A percentile compares a stretch with the other conserved stretches of the same genome.
phyloP scores from a whole-genome alignment of 2,329 filamentous ascomycete genomes.

The Fusarium fracticaudum region DNA sequence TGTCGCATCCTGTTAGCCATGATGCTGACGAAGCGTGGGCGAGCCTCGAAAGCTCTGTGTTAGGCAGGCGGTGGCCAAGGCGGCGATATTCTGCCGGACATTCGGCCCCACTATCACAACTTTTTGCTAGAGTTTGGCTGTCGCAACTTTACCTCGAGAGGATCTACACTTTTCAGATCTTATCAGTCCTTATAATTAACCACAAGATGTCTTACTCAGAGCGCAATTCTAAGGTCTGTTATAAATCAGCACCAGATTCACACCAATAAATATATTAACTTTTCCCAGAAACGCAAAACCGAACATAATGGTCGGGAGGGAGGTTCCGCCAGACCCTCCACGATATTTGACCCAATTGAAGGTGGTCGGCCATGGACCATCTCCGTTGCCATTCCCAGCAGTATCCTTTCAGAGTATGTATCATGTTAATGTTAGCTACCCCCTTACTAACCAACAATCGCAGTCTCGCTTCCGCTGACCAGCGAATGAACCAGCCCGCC shows the following conservation, averaged over 20 bases:
- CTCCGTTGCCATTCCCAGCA: constrained; percentile 81
- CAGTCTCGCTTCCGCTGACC: constrained; percentile 77
- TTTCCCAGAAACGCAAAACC: constrained; percentile 60
- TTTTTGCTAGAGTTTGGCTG: constrained; percentile 26
- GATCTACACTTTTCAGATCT: not conserved
- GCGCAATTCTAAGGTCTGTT: constrained; percentile 46
- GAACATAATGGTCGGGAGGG: constrained; percentile 50
- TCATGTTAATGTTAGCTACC: no score
- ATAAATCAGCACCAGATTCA: not conserved
- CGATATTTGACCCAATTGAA: constrained; percentile 71
- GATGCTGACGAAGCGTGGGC: constrained; percentile 34
- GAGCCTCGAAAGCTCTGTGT: not conserved
- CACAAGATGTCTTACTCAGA: constrained; percentile 47
- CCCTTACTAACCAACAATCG: not conserved
- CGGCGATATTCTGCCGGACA: constrained; percentile 44
- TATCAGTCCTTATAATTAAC: not conserved
- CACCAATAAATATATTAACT: not conserved
- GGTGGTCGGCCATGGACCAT: constrained; percentile 76
- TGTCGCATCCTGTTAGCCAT: constrained; percentile 25
- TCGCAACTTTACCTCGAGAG: not conserved
- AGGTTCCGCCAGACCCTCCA: constrained; percentile 72
- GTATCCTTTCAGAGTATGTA: constrained; percentile 76
- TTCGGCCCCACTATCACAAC: constrained; percentile 29
- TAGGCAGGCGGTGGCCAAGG: constrained; percentile 36
- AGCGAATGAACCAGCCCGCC: constrained; percentile 77